Evolutionary conservation across 2,329 filamentous ascomycete genomes (phyloP), one percentile per base, ranked within the genome.

Genomic region (Chaetomiaceae sp.): DNA sequence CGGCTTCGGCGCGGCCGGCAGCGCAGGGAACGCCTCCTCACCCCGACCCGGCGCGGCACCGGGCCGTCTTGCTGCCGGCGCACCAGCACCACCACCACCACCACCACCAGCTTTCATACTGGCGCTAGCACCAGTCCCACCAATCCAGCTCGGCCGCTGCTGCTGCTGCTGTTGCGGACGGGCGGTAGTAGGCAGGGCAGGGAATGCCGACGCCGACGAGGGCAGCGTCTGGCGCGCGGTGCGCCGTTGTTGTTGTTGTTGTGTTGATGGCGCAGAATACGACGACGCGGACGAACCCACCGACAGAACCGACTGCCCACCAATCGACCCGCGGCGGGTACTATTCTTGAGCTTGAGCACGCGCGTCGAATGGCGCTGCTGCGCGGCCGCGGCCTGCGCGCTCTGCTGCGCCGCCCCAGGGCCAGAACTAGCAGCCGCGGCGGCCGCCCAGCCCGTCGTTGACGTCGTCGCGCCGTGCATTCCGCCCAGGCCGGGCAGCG

Each of bases 1-100:
- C 3, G 78, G 76, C 58, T 83, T 96, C 0, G 86, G 76, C 1
- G 88, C 89, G 0, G 81, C 74, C 0, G 90, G 90, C 1, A 96
- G 74, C 1, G 88, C 83, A 0, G 90, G 91, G 66, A 96, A 96
- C 0, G 82, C 80, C 52, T 90, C 84, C 36, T 68, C 67, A 38
- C 63, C 65, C 2, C 30, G 24, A 9, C 22, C 22, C 6, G 22
- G 22, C 7, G 19, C 11, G 4, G 32, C 27, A 26, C 40, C 38
- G 4, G 45, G 24, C 30, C 39, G 47, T 36, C 29, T 39, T 19
- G 32, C 40, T 11, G 30, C 20, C 6, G 32, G 32, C 6, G 6
- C 19, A 15, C 30, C 39, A 32, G 14, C 9, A 3, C 32, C 33
- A 14, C 38, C 30, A 26, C n/a, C 34, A 20, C 30, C 18, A 22